Evolutionary conservation across 257 asterid genomes (phyloP).

Genomic region (Solanum paucissectum): DNA sequence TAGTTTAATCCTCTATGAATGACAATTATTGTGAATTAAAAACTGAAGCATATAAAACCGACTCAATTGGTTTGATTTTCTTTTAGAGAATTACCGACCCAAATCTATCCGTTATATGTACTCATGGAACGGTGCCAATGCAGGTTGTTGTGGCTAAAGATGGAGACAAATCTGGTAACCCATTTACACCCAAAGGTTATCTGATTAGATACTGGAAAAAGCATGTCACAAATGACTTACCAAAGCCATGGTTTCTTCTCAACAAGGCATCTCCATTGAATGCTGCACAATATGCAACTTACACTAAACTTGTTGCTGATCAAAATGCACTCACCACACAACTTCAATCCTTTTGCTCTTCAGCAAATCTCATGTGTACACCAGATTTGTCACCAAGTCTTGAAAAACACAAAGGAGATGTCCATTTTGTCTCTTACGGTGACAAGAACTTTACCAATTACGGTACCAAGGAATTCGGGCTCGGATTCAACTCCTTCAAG

Average conservation of each 20-base stretch:
- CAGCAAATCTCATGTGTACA: slow-evolving; percentile 10
- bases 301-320: neutral
- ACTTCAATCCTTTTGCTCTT: slow-evolving; percentile 9
- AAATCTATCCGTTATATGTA: too few species aligned
- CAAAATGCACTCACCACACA: slow-evolving; percentile 1
- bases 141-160: neutral
- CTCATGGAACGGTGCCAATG: neutral
- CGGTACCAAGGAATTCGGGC: slow-evolving; percentile 29
- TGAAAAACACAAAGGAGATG: neutral
- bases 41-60: too few species aligned
- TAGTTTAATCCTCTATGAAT: too few species aligned
- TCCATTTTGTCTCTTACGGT: neutral
- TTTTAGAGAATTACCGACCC: too few species aligned
- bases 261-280: neutral
- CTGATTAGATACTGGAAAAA: neutral
- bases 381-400: slow-evolving; percentile 9
- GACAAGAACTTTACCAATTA: slow-evolving; percentile 59
- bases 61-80: too few species aligned
- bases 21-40: too few species aligned
- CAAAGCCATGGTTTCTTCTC: neutral
- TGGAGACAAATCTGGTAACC: neutral
- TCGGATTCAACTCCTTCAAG: slow-evolving; percentile 40
- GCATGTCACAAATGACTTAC: neutral
- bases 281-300: neutral
- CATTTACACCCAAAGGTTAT: neutral